A percentile compares a stretch with the other conserved stretches of the same genome.
phyloP scores from a whole-genome alignment of 345 rosid species.

The Eucalyptus tenuipes region DNA sequence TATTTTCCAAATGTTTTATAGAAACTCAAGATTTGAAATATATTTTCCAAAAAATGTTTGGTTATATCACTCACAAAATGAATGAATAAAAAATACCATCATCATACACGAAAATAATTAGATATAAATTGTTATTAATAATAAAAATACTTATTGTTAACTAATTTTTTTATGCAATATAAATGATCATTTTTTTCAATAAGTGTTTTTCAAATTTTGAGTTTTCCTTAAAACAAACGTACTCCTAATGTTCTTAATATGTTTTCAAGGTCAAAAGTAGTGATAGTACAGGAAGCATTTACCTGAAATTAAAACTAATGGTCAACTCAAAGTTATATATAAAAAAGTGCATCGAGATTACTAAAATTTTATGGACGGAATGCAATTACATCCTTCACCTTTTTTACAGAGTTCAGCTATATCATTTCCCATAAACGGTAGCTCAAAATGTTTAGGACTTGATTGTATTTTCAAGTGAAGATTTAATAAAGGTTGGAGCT shows the following conservation, averaged over 20 bases:
- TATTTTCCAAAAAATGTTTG: no score
- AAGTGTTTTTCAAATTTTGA: no score
- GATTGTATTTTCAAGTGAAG: background rate
- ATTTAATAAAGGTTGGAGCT: background rate
- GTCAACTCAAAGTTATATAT: background rate
- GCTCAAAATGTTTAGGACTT: background rate
- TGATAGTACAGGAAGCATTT: background rate
- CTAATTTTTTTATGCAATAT: background rate
- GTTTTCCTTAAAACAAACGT: no score
- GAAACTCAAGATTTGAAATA: background rate
- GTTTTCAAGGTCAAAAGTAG: background rate
- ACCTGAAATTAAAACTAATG: background rate
- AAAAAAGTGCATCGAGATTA: background rate
- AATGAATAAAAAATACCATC: background rate
- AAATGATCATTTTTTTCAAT: accelerated
- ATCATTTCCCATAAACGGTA: background rate
- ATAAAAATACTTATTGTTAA: no score
- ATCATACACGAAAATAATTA: no score
- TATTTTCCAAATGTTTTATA: no score
- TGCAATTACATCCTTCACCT: background rate
- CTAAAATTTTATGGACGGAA: background rate
- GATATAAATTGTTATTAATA: no score
- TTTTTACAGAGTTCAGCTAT: background rate
- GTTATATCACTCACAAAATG: background rate
- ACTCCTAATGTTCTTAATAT: background rate